phyloP scores from a whole-genome alignment of 1,284 basidiomycete genomes.

The Ganoderma sinense region DNA sequence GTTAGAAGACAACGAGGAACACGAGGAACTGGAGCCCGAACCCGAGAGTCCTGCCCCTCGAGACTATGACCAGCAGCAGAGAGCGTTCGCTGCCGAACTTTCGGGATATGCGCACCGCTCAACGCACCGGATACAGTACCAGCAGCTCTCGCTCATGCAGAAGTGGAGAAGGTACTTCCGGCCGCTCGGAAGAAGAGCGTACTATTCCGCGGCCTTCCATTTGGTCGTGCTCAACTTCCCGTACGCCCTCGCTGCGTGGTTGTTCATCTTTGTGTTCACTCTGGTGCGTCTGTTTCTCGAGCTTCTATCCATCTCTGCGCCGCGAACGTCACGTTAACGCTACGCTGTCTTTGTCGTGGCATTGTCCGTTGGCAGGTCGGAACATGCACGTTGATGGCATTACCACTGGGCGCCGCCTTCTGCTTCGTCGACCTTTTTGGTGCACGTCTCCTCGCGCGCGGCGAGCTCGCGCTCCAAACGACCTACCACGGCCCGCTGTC shows the following conservation, averaged over 20 bases:
- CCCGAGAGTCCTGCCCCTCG: slow-evolving; percentile 22
- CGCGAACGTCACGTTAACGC: slow-evolving; percentile 11
- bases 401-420: slow-evolving; percentile 78
- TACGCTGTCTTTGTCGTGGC: slow-evolving; percentile 7
- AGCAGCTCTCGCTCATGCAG: slow-evolving; percentile 21
- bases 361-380: slow-evolving; percentile 57
- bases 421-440: slow-evolving; percentile 81
- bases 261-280: slow-evolving; percentile 81
- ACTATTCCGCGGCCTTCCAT: slow-evolving; percentile 72
- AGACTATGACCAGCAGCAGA: slow-evolving; percentile 30
- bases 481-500: slow-evolving; percentile 73
- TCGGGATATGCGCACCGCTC: slow-evolving; percentile 27
- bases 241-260: slow-evolving; percentile 73
- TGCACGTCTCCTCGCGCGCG: slow-evolving; percentile 71
- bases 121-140: slow-evolving; percentile 10
- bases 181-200: slow-evolving; percentile 59
- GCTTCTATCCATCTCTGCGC: neutral
- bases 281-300: slow-evolving; percentile 56
- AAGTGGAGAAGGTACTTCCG: slow-evolving; percentile 66
- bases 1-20: slow-evolving; percentile 22
- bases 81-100: slow-evolving; percentile 32
- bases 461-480: slow-evolving; percentile 75
- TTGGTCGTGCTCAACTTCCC: slow-evolving; percentile 78
- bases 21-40: slow-evolving; percentile 29
- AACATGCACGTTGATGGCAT: slow-evolving; percentile 75